Evolutionary conservation across 768 basidiomycete genomes (phyloP), one percentile per base, ranked within the genome.

Genomic region (Pleurotus tuber-regium): DNA sequence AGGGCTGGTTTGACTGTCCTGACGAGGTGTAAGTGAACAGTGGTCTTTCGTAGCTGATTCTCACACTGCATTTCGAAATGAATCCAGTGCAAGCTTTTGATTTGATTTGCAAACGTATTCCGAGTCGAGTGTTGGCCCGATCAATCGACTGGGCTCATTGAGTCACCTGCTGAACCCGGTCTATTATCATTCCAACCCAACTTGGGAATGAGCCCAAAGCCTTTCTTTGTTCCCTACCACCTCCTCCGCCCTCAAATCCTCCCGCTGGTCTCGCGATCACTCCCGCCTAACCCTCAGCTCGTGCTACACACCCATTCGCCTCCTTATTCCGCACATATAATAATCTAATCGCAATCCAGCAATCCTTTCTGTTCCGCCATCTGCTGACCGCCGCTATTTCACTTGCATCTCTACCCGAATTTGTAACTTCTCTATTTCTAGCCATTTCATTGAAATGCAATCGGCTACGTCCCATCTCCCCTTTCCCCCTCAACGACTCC

Each of bases 241-340:
- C 26, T 21, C 16, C 43, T 25, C 28, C 43, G 25, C 18, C 40
- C 41, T 42, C 41, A 10, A 38, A 18, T 42, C 21, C 43, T 11
- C 23, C 43, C 43, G 43, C 43, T 26, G 43, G 24, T 14, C 43
- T 44, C 43, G 28, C 43, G 43, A 44, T 44, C 43, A 44, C 43
- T 44, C 43, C 43, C 43, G 43, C 28, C 16, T 29, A n/a, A 8
- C 43, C 43, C 41, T 19, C 35, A 38, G 35, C 35, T 38, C 35
- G 35, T 38, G 35, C 2, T 9, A n/a, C n/a, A n/a, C n/a, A n/a
- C n/a, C n/a, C n/a, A n/a, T n/a, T n/a, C n/a, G n/a, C 35, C 35
- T n/a, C 41, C 41, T 44, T n/a, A 25, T 44, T 44, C 43, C 43
- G 26, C 26, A 38, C 36, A 6, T 8, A 14, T 8, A n/a, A 38